phyloP scores from a whole-genome alignment of 306 rosid species.

The Dryas drummondii region DNA sequence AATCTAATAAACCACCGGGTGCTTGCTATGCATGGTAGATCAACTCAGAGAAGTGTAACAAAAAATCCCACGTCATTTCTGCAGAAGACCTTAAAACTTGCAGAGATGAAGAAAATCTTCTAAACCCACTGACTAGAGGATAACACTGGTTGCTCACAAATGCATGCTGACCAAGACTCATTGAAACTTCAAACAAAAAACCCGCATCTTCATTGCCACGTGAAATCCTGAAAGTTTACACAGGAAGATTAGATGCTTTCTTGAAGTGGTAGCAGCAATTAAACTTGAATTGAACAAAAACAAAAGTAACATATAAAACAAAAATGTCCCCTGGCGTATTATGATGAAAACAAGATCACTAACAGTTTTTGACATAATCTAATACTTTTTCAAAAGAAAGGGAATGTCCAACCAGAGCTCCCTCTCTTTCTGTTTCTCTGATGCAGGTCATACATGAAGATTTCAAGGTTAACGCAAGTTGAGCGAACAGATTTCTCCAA shows the following conservation, averaged over 20 bases:
- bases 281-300: neutral
- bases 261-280: neutral
- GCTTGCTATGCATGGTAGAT: slow-evolving; percentile 15
- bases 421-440: neutral
- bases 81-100: neutral
- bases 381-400: neutral
- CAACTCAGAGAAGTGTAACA: neutral
- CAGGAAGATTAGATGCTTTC: neutral
- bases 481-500: neutral
- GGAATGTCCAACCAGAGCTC: neutral
- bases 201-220: slow-evolving; percentile 7
- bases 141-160: neutral
- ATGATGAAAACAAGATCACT: too few relatives aligned
- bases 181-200: neutral
- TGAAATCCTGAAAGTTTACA: slow-evolving; percentile 12
- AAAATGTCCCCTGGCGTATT: neutral
- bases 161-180: slow-evolving; percentile 12
- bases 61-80: slow-evolving; percentile 6
- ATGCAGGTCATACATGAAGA: neutral
- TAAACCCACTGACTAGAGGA: neutral
- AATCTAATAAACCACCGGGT: neutral
- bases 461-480: neutral
- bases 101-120: slow-evolving; percentile 9
- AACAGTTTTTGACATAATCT: too few relatives aligned
- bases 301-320: neutral